These are phyloP conservation scores for Suhomyces ambrosiae DNA, from an alignment of 1,139 yeast genomes.

Conservation along the genomic window DNA sequence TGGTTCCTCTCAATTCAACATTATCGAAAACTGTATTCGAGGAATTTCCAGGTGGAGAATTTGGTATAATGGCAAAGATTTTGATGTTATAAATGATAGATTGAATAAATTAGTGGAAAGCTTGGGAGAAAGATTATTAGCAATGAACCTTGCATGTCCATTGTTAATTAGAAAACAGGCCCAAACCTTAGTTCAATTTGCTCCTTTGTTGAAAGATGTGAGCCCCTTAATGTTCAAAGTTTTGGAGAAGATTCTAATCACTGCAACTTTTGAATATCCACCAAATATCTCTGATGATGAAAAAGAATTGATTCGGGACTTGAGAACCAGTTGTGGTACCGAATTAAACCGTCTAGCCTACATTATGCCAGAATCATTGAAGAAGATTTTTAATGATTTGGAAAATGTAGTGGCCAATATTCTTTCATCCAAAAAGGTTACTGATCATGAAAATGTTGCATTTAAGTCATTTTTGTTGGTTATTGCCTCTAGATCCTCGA, in stretches of 20 bases:
- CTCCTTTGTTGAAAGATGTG: slow-evolving; percentile 84
- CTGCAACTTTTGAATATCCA: slow-evolving; percentile 86
- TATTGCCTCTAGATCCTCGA: slow-evolving; percentile 83
- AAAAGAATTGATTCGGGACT: slow-evolving; percentile 78
- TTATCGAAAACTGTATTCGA: slow-evolving; percentile 85
- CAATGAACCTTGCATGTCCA: slow-evolving; percentile 78
- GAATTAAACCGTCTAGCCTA: slow-evolving; percentile 92
- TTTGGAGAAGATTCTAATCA: slow-evolving; percentile 80
- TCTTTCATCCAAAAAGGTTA: slow-evolving; percentile 67
- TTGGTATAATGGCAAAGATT: slow-evolving; percentile 76
- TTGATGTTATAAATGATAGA: slow-evolving; percentile 54
- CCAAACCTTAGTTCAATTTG: slow-evolving; percentile 93
- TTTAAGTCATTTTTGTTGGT: slow-evolving; percentile 89
- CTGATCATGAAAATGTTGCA: slow-evolving; percentile 91
- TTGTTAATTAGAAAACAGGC: slow-evolving; percentile 80
- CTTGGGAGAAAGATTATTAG: slow-evolving; percentile 75
- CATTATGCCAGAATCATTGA: slow-evolving; percentile 88
- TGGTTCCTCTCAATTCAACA: slow-evolving; percentile 80
- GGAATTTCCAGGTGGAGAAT: slow-evolving; percentile 97
- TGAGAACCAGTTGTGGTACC: slow-evolving; percentile 91
- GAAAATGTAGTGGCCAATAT: slow-evolving; percentile 80
- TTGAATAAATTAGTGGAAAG: slow-evolving; percentile 69
- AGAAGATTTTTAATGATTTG: slow-evolving; percentile 75
- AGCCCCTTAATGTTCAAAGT: slow-evolving; percentile 76
- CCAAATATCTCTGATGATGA: slow-evolving; percentile 67